A percentile compares a stretch with the other conserved stretches of the same genome.
Conservation (phyloP, 306 rosid genomes). For the Oemleria cerasiformis region DNA sequence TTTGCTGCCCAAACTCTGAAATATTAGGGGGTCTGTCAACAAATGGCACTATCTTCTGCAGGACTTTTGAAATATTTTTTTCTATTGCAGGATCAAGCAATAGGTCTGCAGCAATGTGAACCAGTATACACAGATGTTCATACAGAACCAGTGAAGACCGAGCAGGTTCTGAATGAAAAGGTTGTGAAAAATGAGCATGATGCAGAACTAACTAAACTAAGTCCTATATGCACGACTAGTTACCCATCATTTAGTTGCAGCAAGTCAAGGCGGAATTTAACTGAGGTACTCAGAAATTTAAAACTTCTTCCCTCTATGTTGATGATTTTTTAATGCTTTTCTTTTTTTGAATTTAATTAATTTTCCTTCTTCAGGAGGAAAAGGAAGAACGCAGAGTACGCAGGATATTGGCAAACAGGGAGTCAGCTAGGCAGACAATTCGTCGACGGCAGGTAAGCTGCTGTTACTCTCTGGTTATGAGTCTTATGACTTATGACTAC, state of each 20-base stretch:
- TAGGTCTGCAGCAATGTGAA: conserved; percentile 37
- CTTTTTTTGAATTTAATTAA: background rate
- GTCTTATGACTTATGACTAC: too few species aligned
- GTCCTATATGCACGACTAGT: conserved; percentile 28
- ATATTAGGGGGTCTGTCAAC: conserved; percentile 32
- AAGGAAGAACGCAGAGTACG: conserved; percentile 86
- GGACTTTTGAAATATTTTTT: conserved; percentile 54
- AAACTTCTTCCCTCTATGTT: conserved; percentile 9
- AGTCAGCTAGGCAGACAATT: conserved; percentile 96
- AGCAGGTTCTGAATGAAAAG: conserved; percentile 24
- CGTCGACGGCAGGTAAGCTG: conserved; percentile 86
- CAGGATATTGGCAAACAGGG: conserved; percentile 88
- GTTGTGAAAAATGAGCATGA: conserved; percentile 46
- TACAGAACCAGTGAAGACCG: conserved; percentile 19
- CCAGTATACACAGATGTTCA: conserved; percentile 19
- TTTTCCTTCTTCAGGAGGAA: conserved; percentile 55
- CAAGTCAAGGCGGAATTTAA: conserved; percentile 70
- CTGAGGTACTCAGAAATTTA: conserved; percentile 54
- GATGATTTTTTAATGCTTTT: conserved; percentile 1
- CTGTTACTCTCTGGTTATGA: conserved; percentile 8
- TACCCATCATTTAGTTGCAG: conserved; percentile 41
- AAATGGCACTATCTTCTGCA: conserved; percentile 44
- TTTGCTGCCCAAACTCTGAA: background rate
- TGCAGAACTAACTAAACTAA: conserved; percentile 37
- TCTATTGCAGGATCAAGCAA: conserved; percentile 67